These are phyloP conservation scores for Corchorus olitorius DNA, from an alignment of 345 rosid genomes.

Conservation along the genomic window DNA sequence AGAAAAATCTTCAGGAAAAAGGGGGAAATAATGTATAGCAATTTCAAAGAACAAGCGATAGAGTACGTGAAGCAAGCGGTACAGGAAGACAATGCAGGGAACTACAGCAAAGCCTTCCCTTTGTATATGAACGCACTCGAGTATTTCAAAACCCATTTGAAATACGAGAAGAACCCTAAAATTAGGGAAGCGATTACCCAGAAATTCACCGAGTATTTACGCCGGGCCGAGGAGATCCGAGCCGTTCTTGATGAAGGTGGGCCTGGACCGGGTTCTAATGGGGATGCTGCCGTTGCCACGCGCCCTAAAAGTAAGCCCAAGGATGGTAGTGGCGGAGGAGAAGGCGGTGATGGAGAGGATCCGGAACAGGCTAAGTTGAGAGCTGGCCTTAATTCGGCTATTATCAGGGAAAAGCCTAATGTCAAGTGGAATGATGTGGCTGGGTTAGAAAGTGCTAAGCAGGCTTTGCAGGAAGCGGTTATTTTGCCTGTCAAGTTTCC, in stretches of 20 bases:
- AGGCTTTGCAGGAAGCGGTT: conserved; percentile 83
- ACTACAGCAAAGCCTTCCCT: conserved; percentile 78
- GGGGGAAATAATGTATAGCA: conserved; percentile 65
- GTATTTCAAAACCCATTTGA: conserved; percentile 80
- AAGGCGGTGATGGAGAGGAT: conserved; percentile 67
- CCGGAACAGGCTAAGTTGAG: conserved; percentile 68
- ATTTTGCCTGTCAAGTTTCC: conserved; percentile 84
- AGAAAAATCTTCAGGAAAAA: neutral
- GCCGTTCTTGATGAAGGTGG: conserved; percentile 75
- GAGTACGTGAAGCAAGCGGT: conserved; percentile 87
- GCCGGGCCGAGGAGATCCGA: conserved; percentile 86
- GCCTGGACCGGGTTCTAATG: conserved; percentile 57
- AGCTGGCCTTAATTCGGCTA: conserved; percentile 74
- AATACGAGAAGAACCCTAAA: conserved; percentile 84
- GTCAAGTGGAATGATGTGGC: conserved; percentile 84
- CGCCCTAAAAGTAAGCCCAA: conserved; percentile 70
- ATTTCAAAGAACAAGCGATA: conserved; percentile 82
- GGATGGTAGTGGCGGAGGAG: conserved; percentile 48
- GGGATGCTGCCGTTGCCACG: conserved; percentile 70
- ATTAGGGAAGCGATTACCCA: conserved; percentile 72
- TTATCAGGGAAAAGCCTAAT: conserved; percentile 76
- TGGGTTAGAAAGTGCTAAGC: conserved; percentile 84
- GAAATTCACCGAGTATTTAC: conserved; percentile 79
- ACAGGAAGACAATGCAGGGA: conserved; percentile 72
- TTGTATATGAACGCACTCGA: conserved; percentile 87